Base-by-base conservation (phyloP, 176 grass and related monocot species). In the Rhynchospora pubera region DNA sequence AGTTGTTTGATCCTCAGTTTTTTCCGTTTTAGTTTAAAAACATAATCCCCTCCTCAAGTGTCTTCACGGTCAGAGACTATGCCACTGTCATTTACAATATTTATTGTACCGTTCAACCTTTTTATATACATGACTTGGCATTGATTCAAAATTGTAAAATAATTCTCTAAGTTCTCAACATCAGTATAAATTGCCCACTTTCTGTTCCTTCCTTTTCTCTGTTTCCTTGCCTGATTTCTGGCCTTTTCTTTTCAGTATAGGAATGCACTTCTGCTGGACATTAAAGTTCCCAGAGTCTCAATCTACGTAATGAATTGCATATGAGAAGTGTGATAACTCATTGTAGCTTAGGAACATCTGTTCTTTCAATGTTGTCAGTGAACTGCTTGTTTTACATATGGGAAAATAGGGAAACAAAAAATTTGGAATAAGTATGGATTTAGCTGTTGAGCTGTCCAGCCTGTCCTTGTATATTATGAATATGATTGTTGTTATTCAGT, bases 381-480 rank as follows among this genome's bases (percentile, higher is more conserved):
- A 75, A 75, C 47, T 75, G 22, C 12, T 24, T 75, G 71, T 53
- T 2, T 75, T 75, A 75, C 2, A 21, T 7, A 2, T 16, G 46
- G 23, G 22, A 51, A 45, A 75, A 75, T 75, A 75, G 72, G 72
- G 7, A 52, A 52, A 52, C 34, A 39, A 44, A 72, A 11, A 23
- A 74, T 26, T 55, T 18, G 23, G 23, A 76, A 76, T 76, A 76
- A 76, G 30, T 76, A 76, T 76, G 72, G 72, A 76, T 76, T 28
- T 48, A 76, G 72, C 48, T 76, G 48, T 47, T 76, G 46, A 53
- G 48, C 48, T 76, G 47, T n/a, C n/a, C n/a, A n/a, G n/a, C n/a
- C n/a, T n/a, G n/a, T 11, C 12, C 72, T 76, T 76, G 72, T 76
- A 76, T 76, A 76, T 76, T 76, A 76, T 8, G 24, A 76, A 6